Percentiles rank a stretch among this genome's conserved stretches.
These are phyloP conservation scores for Epichloe brachyelytri DNA, from an alignment of 2,329 filamentous ascomycete genomes.

Conservation along the genomic window DNA sequence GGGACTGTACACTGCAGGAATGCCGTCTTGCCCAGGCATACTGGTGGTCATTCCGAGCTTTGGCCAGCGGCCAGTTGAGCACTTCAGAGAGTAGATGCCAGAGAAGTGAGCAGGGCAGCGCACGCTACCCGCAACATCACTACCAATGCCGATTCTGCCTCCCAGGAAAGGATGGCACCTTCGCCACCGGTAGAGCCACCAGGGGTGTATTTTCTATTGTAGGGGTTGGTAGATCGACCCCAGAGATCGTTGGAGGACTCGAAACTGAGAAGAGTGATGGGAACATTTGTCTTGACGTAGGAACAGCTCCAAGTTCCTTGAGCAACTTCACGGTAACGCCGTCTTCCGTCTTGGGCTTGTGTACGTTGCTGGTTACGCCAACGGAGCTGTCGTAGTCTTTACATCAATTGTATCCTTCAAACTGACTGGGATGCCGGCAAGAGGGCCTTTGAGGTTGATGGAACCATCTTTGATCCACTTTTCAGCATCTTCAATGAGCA, in stretches of 20 bases:
- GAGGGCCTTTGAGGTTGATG: conserved; percentile 63
- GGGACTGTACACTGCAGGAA: conserved; percentile 79
- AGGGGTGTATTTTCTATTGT: conserved; percentile 71
- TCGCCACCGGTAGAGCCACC: conserved; percentile 86
- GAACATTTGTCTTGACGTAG: conserved; percentile 91
- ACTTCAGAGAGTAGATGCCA: conserved; percentile 76
- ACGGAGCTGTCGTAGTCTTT: conserved; percentile 71
- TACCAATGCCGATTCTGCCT: conserved; percentile 78
- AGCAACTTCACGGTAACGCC: conserved; percentile 62
- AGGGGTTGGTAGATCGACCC: conserved; percentile 72
- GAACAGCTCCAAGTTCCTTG: conserved; percentile 78
- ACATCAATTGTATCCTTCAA: conserved; percentile 73
- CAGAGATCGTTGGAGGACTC: conserved; percentile 70
- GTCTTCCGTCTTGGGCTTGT: conserved; percentile 53
- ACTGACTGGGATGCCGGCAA: conserved; percentile 78
- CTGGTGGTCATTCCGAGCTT: conserved; percentile 73
- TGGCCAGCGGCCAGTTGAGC: conserved; percentile 82
- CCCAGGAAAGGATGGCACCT: conserved; percentile 65
- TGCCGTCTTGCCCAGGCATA: conserved; percentile 86
- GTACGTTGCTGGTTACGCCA: conserved; percentile 62
- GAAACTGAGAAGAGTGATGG: conserved; percentile 75
- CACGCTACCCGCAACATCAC: conserved; percentile 83
- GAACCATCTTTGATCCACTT: conserved; percentile 47
- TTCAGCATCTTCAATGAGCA: conserved; percentile 70
- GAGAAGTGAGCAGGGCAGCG: conserved; percentile 79